Evolutionary conservation across 208 protist genomes (phyloP), one percentile per base, ranked within the genome.

Genomic region (Trypanosoma grayi): DNA sequence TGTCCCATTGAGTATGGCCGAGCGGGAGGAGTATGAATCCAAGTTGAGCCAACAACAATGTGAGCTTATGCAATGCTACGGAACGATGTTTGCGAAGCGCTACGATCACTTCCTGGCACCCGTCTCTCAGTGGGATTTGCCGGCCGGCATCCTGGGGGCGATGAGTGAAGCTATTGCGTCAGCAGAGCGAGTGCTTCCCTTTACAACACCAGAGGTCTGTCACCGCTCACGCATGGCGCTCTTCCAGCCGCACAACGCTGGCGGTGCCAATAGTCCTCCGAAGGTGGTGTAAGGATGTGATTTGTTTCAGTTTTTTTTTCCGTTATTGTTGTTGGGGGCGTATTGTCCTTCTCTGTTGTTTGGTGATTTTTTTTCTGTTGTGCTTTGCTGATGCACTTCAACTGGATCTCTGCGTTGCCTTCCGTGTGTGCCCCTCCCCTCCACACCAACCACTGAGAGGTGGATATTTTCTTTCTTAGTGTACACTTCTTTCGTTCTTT

Each of bases 141-240:
- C 60, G 5, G 50, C 28, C 11, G 25, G 22, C 6, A 20, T 37
- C 10, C 22, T 66, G 10, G 24, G n/a, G 18, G 40, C 4, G 8
- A 40, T 56, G 30, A 18, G 28, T 16, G 13, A 66, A 25, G 50
- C 20, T 18, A 43, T 66, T 7, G 30, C 36, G 31, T 65, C 71
- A 16, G 56, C 59, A 47, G 56, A 25, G 53, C 48, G 44, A 28
- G 47, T 84, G 4, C 48, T 87, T 1, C 70, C 79, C 46, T 87
- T 84, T 25, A 78, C 70, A 30, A 79, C 66, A 8, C 60, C 61
- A 11, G 69, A 74, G 4, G 55, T 52, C 1, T 72, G 81, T 51
- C 54, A 20, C 0, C 20, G 41, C 41, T 18, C 77, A 53, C 9
- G 60, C 44, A 16, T 66, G 71, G 24, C 30, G 22, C 8, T 61